These are phyloP conservation scores for Karstenula rhodostoma DNA, from an alignment of 2,329 filamentous ascomycete species.

Conservation along the genomic window DNA sequence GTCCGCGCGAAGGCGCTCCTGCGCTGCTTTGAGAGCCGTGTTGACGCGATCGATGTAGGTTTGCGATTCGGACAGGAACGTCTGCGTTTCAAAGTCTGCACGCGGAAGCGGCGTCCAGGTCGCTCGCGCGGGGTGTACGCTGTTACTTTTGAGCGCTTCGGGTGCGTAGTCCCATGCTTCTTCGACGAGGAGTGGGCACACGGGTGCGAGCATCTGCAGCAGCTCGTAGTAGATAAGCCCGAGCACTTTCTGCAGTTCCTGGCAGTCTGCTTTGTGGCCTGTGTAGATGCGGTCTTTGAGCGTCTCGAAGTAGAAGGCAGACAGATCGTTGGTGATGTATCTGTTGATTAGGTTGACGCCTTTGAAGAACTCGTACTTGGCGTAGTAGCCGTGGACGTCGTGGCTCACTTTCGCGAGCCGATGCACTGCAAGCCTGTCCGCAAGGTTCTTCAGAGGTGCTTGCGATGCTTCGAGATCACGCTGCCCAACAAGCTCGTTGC, in stretches of 20 bases:
- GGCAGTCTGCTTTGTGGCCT: constrained; percentile 70
- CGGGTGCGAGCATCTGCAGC: constrained; percentile 79
- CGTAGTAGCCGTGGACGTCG: constrained; percentile 71
- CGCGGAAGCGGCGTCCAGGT: constrained; percentile 33
- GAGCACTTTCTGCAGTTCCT: constrained; percentile 64
- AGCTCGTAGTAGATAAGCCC: constrained; percentile 74
- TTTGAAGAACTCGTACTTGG: constrained; percentile 82
- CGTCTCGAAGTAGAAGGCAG: constrained; percentile 91
- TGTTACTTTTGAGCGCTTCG: constrained; percentile 61
- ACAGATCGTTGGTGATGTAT: constrained; percentile 84
- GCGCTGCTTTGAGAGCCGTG: constrained; percentile 74
- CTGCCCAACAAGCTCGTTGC: constrained; percentile 17
- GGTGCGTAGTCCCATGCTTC: constrained; percentile 87
- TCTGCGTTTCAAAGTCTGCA: constrained; percentile 16
- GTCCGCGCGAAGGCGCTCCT: constrained; percentile 75
- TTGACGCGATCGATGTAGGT: constrained; percentile 60
- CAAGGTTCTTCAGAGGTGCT: constrained; percentile 23
- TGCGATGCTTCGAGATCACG: constrained; percentile 14
- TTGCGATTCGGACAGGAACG: constrained; percentile 33
- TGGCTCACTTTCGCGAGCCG: constrained; percentile 73
- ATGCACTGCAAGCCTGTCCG: constrained; percentile 73
- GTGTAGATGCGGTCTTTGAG: constrained; percentile 94
- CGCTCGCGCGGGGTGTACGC: constrained; percentile 36
- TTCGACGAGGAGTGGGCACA: constrained; percentile 84
- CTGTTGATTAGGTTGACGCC: constrained; percentile 76